Evolutionary conservation across 352 stramenopile species (phyloP), one percentile per base, ranked within the genome.

Genomic region (Elongisporangium anandrum): DNA sequence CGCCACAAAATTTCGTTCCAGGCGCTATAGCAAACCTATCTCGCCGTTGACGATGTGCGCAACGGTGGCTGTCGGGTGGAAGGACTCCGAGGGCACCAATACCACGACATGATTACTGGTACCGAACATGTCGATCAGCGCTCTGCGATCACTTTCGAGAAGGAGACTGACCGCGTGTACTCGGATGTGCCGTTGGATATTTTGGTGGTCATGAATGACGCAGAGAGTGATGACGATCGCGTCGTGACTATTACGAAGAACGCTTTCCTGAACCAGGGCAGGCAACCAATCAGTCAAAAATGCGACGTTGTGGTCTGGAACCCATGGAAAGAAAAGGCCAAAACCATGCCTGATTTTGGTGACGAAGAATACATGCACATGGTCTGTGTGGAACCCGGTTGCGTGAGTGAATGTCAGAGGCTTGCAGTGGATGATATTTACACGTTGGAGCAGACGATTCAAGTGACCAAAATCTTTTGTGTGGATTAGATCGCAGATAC

Each of bases 341-440:
- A 94, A 64, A 72, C 64, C 47, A 97, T 99, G 87, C 68, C 68
- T 55, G 95, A 99, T 74, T 98, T 99, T 76, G 89, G 79, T 34
- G 86, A 98, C 63, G 95, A 98, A 50, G 90, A 98, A 70, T 98
- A 97, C 66, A 56, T 87, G 50, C 79, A 87, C 24, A 98, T 99
- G 94, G 80, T 98, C 61, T 99, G 95, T 66, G 84, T 98, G 39
- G 95, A 99, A 70, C 95, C 96, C 9, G 95, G 95, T n/a, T 72
- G 85, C 39, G 86, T 95, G 16, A 91, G 79, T 52, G 64, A 83
- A 60, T 66, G 75, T 56, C 83, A 90, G 64, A 76, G 69, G 52
- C 79, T 93, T 22, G 71, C 67, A n/a, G 68, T 68, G 0, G 74
- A 75, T 51, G 69, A 78, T 41, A 73, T 77, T 0, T 92, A 81